Evolutionary conservation across 768 basidiomycete species (phyloP).

Genomic region (Boletus coccyginus): DNA sequence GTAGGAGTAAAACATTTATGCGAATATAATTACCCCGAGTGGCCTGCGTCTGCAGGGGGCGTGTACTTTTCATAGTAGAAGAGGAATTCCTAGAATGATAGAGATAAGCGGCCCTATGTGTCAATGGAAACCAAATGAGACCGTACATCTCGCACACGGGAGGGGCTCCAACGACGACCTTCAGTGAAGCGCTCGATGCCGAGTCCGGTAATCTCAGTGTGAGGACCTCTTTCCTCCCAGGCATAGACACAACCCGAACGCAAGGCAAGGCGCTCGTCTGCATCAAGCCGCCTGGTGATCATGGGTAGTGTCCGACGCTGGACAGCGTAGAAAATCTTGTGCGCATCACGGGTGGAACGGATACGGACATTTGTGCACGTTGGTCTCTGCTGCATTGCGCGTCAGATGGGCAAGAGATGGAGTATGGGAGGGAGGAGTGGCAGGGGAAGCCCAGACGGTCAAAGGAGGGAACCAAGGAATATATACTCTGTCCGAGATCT

Average conservation of each 20-base stretch:
- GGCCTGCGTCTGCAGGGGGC: conserved; percentile 43
- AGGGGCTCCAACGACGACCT: conserved; percentile 79
- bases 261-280: conserved; percentile 66
- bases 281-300: conserved; percentile 74
- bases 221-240: conserved; percentile 76
- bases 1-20: background rate
- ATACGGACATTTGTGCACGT: conserved; percentile 73
- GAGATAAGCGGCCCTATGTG: conserved; percentile 9
- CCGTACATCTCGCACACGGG: conserved; percentile 76
- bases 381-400: conserved; percentile 57
- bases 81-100: conserved; percentile 62
- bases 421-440: conserved; percentile 9
- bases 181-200: conserved; percentile 87
- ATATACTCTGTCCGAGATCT: conserved; percentile 36
- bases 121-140: conserved; percentile 1
- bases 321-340: conserved; percentile 76
- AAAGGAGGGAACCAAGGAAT: conserved; percentile 22
- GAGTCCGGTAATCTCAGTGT: conserved; percentile 71
- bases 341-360: conserved; percentile 73
- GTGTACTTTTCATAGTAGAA: conserved; percentile 80
- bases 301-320: conserved; percentile 61
- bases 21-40: conserved; percentile 37
- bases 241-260: conserved; percentile 45
- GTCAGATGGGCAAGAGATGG: conserved; percentile 6
- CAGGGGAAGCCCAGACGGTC: conserved; percentile 2